phyloP scores from a whole-genome alignment of 441 rosid genomes.

The Corymbia calophylla region DNA sequence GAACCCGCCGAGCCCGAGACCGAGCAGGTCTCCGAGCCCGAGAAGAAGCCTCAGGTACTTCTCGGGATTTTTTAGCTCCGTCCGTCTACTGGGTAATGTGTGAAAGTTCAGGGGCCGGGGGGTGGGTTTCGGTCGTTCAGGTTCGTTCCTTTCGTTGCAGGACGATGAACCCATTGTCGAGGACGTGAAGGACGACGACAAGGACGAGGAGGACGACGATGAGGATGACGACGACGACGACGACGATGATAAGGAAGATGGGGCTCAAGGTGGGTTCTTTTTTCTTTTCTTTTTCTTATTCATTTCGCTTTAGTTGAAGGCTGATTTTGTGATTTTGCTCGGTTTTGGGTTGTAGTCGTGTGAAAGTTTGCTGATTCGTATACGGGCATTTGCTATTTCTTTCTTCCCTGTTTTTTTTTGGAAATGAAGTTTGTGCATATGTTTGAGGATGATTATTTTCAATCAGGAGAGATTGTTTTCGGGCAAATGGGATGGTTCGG shows the following conservation, averaged over 20 bases:
- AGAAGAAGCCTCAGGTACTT: slow-evolving; percentile 28
- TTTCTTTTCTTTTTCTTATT: neutral
- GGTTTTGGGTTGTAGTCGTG: neutral
- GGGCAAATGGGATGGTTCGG: neutral
- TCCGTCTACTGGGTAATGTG: neutral
- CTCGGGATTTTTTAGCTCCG: neutral
- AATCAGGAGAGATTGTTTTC: neutral
- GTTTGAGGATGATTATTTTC: neutral
- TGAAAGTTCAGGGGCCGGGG: neutral
- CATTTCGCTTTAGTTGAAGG: neutral
- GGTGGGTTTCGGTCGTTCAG: neutral
- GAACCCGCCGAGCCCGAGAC: slow-evolving; percentile 14
- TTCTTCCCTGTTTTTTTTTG: neutral
- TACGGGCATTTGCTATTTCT: neutral
- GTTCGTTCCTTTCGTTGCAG: neutral
- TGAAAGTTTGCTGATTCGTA: neutral
- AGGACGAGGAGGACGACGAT: neutral
- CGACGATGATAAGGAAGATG: slow-evolving; percentile 1
- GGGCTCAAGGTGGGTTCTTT: neutral
- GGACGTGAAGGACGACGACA: slow-evolving; percentile 7
- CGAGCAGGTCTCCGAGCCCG: slow-evolving; percentile 17
- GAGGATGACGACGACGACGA: neutral
- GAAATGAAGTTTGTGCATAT: neutral
- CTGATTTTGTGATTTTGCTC: neutral
- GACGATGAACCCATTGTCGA: slow-evolving; percentile 4